phyloP scores from a whole-genome alignment of 2,329 filamentous ascomycete genomes.

The Didymella glomerata region DNA sequence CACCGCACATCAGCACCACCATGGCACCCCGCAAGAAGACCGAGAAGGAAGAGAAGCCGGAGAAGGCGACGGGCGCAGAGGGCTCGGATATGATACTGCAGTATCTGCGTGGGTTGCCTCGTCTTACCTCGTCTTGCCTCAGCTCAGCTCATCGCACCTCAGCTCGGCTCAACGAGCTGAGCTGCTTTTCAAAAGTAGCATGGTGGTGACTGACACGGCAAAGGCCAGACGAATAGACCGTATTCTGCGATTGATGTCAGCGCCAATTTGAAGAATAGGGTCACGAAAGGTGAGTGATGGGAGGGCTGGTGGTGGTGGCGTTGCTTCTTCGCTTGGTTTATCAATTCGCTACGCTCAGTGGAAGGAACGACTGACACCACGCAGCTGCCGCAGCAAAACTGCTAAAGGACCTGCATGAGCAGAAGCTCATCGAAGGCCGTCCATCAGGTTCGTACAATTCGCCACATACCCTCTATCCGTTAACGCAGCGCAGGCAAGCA shows the following conservation, averaged over 20 bases:
- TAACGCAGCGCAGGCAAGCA: constrained; percentile 63
- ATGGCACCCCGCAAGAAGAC: constrained; percentile 53
- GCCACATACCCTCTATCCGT: not conserved
- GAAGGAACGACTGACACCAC: constrained; percentile 23
- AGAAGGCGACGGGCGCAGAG: constrained; percentile 47
- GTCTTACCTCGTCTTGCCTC: not conserved
- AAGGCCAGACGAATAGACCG: constrained; percentile 62
- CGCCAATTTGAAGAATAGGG: constrained; percentile 67
- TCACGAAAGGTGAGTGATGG: constrained; percentile 60
- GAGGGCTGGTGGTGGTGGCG: too few relatives aligned
- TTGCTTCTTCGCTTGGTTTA: too few relatives aligned
- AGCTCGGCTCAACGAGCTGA: too few relatives aligned
- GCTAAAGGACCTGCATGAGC: constrained; percentile 69
- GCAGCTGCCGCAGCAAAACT: constrained; percentile 66
- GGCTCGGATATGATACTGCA: constrained; percentile 57
- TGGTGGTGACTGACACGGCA: constrained; percentile 14
- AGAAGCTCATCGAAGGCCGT: constrained; percentile 66
- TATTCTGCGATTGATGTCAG: constrained; percentile 68
- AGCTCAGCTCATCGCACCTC: too few relatives aligned
- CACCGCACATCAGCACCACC: not conserved
- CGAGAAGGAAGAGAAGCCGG: constrained; percentile 42
- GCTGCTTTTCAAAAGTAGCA: too few relatives aligned
- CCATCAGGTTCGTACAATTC: constrained; percentile 61
- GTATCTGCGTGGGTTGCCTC: constrained; percentile 58
- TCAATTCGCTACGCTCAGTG: not conserved